These are phyloP conservation scores for Penicillium aurantiogriseum DNA, from an alignment of 2,329 filamentous ascomycete genomes.

Conservation along the genomic window DNA sequence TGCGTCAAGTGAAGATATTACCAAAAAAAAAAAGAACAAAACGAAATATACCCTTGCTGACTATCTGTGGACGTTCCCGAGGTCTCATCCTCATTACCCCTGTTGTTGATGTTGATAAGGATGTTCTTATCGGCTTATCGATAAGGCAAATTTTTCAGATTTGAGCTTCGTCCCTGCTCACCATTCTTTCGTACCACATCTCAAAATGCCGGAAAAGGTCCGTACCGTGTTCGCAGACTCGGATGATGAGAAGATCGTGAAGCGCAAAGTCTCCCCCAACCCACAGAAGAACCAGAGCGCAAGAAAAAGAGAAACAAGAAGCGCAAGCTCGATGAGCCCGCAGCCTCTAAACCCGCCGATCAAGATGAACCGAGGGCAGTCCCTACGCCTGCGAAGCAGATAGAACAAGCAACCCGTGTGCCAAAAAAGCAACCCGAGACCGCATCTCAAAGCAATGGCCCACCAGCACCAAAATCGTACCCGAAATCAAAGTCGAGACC, in stretches of 20 bases:
- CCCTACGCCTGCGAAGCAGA: neutral
- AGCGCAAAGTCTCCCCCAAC: slow-evolving; percentile 6
- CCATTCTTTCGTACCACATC: neutral
- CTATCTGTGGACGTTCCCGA: too few species aligned
- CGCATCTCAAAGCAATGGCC: neutral
- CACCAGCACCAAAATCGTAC: slow-evolving; percentile 7
- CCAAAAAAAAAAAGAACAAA: too few species aligned
- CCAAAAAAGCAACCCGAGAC: slow-evolving; percentile 1
- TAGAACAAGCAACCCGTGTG: neutral
- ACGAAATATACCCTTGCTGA: too few species aligned
- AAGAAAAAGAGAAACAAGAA: slow-evolving; percentile 36
- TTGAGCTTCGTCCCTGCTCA: neutral
- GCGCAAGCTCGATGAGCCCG: slow-evolving; percentile 31
- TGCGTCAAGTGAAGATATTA: too few species aligned
- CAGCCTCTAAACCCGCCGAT: slow-evolving; percentile 7
- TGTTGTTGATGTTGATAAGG: neutral
- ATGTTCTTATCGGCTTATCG: slow-evolving; percentile 25
- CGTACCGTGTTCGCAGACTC: slow-evolving; percentile 22
- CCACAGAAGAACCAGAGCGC: slow-evolving; percentile 9
- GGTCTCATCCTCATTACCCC: too few species aligned
- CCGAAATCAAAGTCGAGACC: slow-evolving; percentile 17
- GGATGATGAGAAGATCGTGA: slow-evolving; percentile 27
- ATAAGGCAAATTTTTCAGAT: slow-evolving; percentile 22
- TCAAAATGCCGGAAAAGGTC: slow-evolving; percentile 27
- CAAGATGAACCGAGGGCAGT: slow-evolving; percentile 8